phyloP scores from a whole-genome alignment of 2,329 filamentous ascomycete species.

The Fusarium secorum region DNA sequence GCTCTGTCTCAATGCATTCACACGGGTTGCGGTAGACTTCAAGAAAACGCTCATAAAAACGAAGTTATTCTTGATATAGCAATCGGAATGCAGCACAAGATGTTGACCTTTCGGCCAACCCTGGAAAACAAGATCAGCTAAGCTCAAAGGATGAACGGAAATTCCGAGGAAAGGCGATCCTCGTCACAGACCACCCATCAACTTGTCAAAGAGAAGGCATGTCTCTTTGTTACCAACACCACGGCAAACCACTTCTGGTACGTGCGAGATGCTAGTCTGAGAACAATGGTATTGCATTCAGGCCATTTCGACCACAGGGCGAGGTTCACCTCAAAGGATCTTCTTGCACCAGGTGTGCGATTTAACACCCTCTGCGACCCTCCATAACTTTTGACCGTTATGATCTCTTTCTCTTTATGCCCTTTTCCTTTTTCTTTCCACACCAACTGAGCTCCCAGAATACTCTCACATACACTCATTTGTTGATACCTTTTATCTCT shows the following conservation, averaged over 20 bases:
- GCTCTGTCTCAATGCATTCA: background rate
- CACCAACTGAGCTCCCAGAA: background rate
- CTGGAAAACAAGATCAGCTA: background rate
- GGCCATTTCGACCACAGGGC: background rate
- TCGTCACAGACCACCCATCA: constrained; percentile 20
- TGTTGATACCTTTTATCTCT: background rate
- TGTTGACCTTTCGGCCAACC: background rate
- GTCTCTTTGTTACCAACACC: constrained; percentile 24
- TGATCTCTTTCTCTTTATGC: constrained; percentile 8
- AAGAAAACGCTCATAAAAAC: background rate
- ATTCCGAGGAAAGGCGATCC: background rate
- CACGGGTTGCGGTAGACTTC: background rate
- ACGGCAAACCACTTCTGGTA: background rate
- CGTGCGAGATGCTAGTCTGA: background rate
- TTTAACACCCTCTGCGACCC: constrained; percentile 15
- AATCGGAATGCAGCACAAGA: background rate
- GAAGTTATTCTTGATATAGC: background rate
- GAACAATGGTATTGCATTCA: constrained; percentile 26
- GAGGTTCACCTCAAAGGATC: background rate
- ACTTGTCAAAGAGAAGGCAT: constrained; percentile 5
- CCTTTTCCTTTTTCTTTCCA: background rate
- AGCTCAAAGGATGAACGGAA: constrained; percentile 10
- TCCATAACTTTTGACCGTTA: background rate
- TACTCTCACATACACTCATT: background rate
- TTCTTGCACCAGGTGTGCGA: background rate